phyloP scores from a whole-genome alignment of 305 asterid genomes.

The Fraxinus sp. region DNA sequence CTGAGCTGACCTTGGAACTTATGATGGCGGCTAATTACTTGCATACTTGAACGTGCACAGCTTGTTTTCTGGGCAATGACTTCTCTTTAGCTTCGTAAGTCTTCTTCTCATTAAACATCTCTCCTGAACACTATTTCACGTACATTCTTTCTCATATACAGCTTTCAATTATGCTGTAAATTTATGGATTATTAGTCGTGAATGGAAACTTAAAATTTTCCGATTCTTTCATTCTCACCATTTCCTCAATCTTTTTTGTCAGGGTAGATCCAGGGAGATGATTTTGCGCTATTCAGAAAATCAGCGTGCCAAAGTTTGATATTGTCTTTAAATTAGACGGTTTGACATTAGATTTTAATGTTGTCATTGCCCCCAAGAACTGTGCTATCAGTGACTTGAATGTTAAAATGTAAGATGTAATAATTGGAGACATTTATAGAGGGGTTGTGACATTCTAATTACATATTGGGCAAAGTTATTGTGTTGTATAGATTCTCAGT shows the following conservation, averaged over 20 bases:
- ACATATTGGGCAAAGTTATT: background rate
- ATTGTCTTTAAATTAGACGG: background rate
- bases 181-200: background rate
- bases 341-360: background rate
- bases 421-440: background rate
- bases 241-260: background rate
- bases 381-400: background rate
- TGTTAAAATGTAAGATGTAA: background rate
- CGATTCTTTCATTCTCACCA: background rate
- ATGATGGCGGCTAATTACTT: conserved; percentile 97
- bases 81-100: conserved; percentile 32
- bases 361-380: background rate
- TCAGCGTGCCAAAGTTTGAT: background rate
- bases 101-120: conserved; percentile 14
- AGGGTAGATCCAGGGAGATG: background rate
- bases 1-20: conserved; percentile 89
- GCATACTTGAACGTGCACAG: conserved; percentile 58
- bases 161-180: background rate
- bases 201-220: background rate
- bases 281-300: background rate
- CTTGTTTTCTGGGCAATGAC: conserved; percentile 27
- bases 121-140: background rate
- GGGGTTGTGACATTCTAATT: background rate
- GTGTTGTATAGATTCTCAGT: background rate
- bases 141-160: background rate